Percentiles rank a stretch among this genome's conserved stretches.
phyloP scores from a whole-genome alignment of 331 rosid species.

The Acacia concinna region DNA sequence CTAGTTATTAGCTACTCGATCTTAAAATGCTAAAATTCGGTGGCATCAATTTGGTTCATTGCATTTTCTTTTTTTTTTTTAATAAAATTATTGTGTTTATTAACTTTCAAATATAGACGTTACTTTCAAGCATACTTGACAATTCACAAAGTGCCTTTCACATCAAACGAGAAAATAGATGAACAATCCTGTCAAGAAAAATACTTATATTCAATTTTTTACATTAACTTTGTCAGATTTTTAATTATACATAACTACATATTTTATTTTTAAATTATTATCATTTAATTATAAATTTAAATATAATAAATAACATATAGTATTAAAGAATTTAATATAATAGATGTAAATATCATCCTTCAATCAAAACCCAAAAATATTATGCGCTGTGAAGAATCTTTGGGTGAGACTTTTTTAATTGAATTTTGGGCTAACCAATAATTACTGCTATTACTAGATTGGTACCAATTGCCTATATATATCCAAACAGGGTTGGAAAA shows the following conservation, averaged over 20 bases:
- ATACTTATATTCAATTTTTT: too few species aligned
- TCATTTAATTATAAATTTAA: too few species aligned
- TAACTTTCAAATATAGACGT: slow-evolving; percentile 36
- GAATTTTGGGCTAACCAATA: slow-evolving; percentile 16
- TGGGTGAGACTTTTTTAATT: slow-evolving; percentile 13
- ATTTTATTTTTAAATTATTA: too few species aligned
- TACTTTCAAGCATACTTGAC: slow-evolving; percentile 45
- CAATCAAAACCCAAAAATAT: slow-evolving; percentile 22
- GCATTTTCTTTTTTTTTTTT: slow-evolving; percentile 7
- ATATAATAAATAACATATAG: too few species aligned
- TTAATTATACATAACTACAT: too few species aligned
- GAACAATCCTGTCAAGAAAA: too few species aligned
- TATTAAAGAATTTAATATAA: too few species aligned
- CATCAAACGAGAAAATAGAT: slow-evolving; percentile 40
- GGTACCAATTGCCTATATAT: slow-evolving; percentile 27
- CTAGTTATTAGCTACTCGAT: slow-evolving; percentile 34
- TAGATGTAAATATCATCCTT: too few species aligned
- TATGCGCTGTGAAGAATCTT: slow-evolving; percentile 23
- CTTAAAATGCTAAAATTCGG: slow-evolving; percentile 26
- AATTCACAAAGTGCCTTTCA: slow-evolving; percentile 47
- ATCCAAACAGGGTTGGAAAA: neutral
- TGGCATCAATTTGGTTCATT: neutral
- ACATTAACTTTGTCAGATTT: too few species aligned
- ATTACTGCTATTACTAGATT: slow-evolving; percentile 23
- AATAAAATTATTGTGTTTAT: neutral